Evolutionary conservation across 805 yeast species (phyloP).

Genomic region (Brettanomyces sp.): DNA sequence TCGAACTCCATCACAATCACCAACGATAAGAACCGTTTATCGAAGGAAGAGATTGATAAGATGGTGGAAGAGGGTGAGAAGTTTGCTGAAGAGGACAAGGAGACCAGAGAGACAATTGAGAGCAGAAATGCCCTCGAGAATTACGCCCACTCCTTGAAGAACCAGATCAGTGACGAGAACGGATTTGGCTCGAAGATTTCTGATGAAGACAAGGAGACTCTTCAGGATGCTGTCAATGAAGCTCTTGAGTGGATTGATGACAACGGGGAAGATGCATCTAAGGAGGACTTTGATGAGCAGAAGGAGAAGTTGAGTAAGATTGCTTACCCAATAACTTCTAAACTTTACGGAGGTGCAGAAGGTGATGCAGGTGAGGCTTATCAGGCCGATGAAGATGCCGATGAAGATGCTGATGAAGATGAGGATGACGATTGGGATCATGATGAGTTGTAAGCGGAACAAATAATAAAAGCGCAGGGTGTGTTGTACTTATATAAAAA

Average conservation of each 20-base stretch:
- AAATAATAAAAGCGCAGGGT: no score
- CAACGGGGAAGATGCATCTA: conserved; percentile 69
- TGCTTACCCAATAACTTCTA: conserved; percentile 89
- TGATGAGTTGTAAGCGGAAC: conserved; percentile 48
- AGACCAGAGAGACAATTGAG: conserved; percentile 74
- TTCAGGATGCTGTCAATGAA: conserved; percentile 81
- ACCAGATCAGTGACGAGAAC: conserved; percentile 41
- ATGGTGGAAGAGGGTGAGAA: conserved; percentile 97
- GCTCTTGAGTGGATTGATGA: conserved; percentile 61
- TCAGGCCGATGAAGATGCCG: no score
- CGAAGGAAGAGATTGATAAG: conserved; percentile 90
- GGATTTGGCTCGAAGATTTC: conserved; percentile 72
- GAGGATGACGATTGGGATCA: conserved; percentile 53
- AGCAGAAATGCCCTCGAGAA: conserved; percentile 83
- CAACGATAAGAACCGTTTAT: conserved; percentile 89
- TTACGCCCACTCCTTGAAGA: conserved; percentile 76
- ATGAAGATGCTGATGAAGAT: conserved; percentile 44
- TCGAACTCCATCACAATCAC: conserved; percentile 84
- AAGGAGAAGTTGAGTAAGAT: conserved; percentile 69
- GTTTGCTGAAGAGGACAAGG: conserved; percentile 85
- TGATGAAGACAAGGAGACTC: conserved; percentile 85
- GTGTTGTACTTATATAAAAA: no score
- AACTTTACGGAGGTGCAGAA: conserved; percentile 44
- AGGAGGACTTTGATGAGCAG: conserved; percentile 91
- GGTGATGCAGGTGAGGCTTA: no score